Percentiles rank a stretch among this genome's conserved stretches.
phyloP scores from a whole-genome alignment of 208 protist genomes.

The Trypanosoma vivax region DNA sequence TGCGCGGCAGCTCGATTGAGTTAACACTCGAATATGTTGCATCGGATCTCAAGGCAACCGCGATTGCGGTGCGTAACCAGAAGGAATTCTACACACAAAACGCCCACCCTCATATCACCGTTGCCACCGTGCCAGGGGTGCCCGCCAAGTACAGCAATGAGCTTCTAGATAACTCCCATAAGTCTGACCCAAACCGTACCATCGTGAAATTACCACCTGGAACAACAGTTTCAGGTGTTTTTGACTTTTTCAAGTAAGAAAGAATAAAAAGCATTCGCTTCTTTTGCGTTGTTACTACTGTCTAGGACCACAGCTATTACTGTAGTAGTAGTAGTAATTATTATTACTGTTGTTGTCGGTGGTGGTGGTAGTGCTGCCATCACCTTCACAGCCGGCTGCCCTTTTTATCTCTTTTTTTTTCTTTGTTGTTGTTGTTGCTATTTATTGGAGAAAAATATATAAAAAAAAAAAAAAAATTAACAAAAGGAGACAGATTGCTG shows the following conservation, averaged over 20 bases:
- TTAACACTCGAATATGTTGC: constrained; percentile 40
- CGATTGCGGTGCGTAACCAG: constrained; percentile 19
- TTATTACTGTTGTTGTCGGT: no score
- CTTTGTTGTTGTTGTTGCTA: no score
- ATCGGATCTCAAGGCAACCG: constrained; percentile 47
- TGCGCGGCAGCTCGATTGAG: constrained; percentile 21
- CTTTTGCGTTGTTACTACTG: no score
- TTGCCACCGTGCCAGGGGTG: constrained; percentile 35
- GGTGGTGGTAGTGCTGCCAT: no score
- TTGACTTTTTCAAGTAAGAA: neutral
- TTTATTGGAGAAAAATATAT: no score
- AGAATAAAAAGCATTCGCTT: neutral
- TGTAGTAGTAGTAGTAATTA: no score
- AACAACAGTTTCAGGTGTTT: constrained; percentile 8
- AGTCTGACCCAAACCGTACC: constrained; percentile 6
- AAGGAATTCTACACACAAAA: constrained; percentile 40
- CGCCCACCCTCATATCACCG: constrained; percentile 44
- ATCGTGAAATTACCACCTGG: constrained; percentile 12
- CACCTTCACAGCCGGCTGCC: no score
- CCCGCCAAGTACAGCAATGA: constrained; percentile 61
- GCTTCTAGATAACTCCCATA: constrained; percentile 26
- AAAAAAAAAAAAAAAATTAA: no score
- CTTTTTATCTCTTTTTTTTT: no score
- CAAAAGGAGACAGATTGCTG: no score
- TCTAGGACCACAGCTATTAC: no score